A percentile compares a stretch with the other conserved stretches of the same genome.
These are phyloP conservation scores for Russula foetens DNA, from an alignment of 768 basidiomycete genomes.

Conservation along the genomic window DNA sequence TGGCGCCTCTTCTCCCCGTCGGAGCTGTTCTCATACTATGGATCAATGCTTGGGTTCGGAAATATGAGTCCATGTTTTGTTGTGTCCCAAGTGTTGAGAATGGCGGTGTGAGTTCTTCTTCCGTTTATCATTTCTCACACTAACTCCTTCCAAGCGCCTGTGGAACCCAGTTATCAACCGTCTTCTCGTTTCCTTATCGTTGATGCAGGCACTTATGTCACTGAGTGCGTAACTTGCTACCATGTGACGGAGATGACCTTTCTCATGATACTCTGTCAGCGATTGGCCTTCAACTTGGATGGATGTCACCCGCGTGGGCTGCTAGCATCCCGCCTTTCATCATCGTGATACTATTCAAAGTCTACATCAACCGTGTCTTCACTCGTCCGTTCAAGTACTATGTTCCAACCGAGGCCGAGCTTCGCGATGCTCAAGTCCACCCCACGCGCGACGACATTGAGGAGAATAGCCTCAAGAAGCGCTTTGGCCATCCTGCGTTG, in stretches of 20 bases:
- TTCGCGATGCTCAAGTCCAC: conserved; percentile 63
- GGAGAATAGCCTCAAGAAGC: conserved; percentile 71
- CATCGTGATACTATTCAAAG: conserved; percentile 73
- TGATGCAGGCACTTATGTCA: conserved; percentile 85
- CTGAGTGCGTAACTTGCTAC: conserved; percentile 53
- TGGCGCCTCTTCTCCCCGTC: conserved; percentile 84
- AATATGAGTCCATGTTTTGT: conserved; percentile 96
- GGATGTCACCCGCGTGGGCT: conserved; percentile 68
- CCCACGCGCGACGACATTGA: conserved; percentile 67
- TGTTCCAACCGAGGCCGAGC: conserved; percentile 70
- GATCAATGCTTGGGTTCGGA: conserved; percentile 82
- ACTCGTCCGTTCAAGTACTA: conserved; percentile 69
- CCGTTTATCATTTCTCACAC: neutral
- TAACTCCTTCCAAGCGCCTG: conserved; percentile 47
- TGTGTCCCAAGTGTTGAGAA: conserved; percentile 84
- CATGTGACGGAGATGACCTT: conserved; percentile 12
- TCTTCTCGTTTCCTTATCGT: conserved; percentile 60
- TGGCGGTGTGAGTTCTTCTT: conserved; percentile 63
- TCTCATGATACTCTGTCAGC: conserved; percentile 36
- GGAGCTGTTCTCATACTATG: conserved; percentile 84
- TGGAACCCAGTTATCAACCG: conserved; percentile 96
- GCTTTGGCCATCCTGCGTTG: conserved; percentile 93
- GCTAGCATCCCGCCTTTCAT: conserved; percentile 83
- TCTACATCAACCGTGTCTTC: conserved; percentile 67
- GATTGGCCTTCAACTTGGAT: conserved; percentile 73